A percentile compares a stretch with the other conserved stretches of the same genome.
Evolutionary conservation across 495 filamentous ascomycete genomes (phyloP).

Genomic region (Echria macrotheca): DNA sequence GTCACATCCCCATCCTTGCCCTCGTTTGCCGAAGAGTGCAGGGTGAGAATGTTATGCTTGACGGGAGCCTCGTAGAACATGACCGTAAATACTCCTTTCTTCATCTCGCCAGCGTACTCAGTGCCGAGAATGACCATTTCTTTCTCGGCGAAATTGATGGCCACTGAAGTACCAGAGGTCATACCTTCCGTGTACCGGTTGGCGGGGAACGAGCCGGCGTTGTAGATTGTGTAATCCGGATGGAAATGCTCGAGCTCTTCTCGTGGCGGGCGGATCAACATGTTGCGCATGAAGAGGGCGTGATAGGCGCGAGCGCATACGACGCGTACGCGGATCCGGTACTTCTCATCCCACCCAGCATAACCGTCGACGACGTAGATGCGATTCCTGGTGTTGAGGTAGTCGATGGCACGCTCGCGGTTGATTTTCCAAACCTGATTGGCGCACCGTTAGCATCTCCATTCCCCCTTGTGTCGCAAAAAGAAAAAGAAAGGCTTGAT

Average conservation of each 20-base stretch:
- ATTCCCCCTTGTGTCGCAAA: too few species aligned
- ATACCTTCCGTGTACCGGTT: slow-evolving; percentile 98
- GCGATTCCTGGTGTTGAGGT: slow-evolving; percentile 95
- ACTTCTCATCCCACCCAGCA: slow-evolving; percentile 97
- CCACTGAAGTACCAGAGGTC: slow-evolving; percentile 76
- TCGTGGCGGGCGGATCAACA: slow-evolving; percentile 89
- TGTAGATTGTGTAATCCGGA: slow-evolving; percentile 99
- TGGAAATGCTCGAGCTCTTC: slow-evolving; percentile 96
- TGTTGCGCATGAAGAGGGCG: slow-evolving; percentile 99
- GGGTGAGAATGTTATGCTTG: slow-evolving; percentile 96
- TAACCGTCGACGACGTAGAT: slow-evolving; percentile 98
- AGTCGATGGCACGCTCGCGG: slow-evolving; percentile 96
- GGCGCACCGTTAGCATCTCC: slow-evolving; percentile 10
- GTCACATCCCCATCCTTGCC: slow-evolving; percentile 88
- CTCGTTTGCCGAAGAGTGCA: slow-evolving; percentile 97
- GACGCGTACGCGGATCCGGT: slow-evolving; percentile 94
- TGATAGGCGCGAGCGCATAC: slow-evolving; percentile 99
- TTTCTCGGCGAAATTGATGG: slow-evolving; percentile 79
- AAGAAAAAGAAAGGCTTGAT: too few species aligned
- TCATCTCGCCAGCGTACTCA: slow-evolving; percentile 99
- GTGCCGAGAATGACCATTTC: slow-evolving; percentile 96
- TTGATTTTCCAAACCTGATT: slow-evolving; percentile 99
- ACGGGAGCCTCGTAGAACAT: slow-evolving; percentile 99
- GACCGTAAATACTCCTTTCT: slow-evolving; percentile 99
- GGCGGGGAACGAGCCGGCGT: slow-evolving; percentile 95